Conservation (phyloP, 805 yeast species). For the Nakazawaea populi region DNA sequence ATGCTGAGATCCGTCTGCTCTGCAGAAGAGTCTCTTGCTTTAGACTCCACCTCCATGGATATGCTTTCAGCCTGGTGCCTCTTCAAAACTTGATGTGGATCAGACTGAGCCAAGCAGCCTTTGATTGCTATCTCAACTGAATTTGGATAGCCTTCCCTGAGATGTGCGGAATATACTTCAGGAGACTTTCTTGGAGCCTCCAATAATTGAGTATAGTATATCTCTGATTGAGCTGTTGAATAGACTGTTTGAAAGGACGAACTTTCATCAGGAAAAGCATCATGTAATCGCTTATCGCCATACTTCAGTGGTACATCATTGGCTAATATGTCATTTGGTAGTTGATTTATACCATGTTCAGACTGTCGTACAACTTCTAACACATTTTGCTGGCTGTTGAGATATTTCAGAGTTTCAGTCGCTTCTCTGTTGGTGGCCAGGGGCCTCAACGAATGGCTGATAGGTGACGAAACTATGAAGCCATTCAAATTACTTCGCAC, state of each 20-base stretch:
- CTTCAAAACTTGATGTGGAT: conserved; percentile 10
- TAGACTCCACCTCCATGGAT: no score
- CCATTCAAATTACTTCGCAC: no score
- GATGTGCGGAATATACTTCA: no score
- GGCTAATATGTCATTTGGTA: neutral
- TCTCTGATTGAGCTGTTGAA: neutral
- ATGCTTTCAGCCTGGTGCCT: neutral
- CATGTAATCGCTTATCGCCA: neutral
- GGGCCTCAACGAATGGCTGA: no score
- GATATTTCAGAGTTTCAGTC: no score
- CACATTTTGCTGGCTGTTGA: no score
- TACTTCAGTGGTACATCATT: neutral
- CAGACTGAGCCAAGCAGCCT: conserved; percentile 4
- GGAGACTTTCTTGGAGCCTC: neutral
- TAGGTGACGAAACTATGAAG: no score
- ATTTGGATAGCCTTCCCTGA: neutral
- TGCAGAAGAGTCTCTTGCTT: no score
- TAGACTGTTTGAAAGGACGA: neutral
- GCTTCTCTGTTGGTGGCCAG: no score
- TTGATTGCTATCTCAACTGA: neutral
- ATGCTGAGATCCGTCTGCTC: neutral
- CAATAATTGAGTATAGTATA: neutral
- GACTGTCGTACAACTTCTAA: no score
- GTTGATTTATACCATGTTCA: neutral
- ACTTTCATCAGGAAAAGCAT: neutral